Conservation (phyloP, 805 yeast species). For the Tanozyma kutaoensis region DNA sequence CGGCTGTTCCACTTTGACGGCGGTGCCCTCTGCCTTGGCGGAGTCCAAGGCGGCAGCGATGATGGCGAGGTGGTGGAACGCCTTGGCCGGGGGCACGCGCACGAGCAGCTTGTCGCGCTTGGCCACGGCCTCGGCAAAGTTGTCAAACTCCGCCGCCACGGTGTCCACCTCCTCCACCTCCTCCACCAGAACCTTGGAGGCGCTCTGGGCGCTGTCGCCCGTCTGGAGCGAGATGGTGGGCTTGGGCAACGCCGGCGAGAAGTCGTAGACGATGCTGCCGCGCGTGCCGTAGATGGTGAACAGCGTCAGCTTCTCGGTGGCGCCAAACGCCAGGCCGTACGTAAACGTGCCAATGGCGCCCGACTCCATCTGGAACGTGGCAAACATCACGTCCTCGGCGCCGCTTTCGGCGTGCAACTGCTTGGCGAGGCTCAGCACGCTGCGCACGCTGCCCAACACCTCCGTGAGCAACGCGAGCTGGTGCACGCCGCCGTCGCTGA, state of each 20-base stretch:
- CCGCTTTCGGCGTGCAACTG: slow-evolving; percentile 75
- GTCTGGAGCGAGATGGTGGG: slow-evolving; percentile 24
- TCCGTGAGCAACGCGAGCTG: slow-evolving; percentile 80
- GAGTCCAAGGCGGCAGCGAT: slow-evolving; percentile 78
- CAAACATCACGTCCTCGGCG: slow-evolving; percentile 65
- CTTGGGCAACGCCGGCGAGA: slow-evolving; percentile 32
- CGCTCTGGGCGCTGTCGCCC: slow-evolving; percentile 21
- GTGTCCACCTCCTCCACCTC: slow-evolving; percentile 32
- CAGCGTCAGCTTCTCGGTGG: slow-evolving; percentile 52
- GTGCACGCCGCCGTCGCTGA: slow-evolving; percentile 95
- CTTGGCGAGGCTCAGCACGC: slow-evolving; percentile 62
- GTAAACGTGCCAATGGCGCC: slow-evolving; percentile 75
- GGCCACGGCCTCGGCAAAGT: slow-evolving; percentile 43
- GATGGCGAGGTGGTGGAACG: slow-evolving; percentile 88
- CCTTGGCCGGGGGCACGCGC: slow-evolving; percentile 53
- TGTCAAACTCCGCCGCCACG: slow-evolving; percentile 32
- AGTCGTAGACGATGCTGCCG: slow-evolving; percentile 63
- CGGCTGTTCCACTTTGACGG: slow-evolving; percentile 30
- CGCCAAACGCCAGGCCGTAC: slow-evolving; percentile 80
- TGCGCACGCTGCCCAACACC: slow-evolving; percentile 60
- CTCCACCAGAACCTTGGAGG: slow-evolving; percentile 36
- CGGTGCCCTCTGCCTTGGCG: slow-evolving; percentile 37
- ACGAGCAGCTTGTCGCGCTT: slow-evolving; percentile 47
- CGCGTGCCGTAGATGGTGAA: slow-evolving; percentile 67
- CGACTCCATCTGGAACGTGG: slow-evolving; percentile 47